These are phyloP conservation scores for Gonapodya sp. DNA, from an alignment of 192 early-diverging fungal species.

Conservation along the genomic window DNA sequence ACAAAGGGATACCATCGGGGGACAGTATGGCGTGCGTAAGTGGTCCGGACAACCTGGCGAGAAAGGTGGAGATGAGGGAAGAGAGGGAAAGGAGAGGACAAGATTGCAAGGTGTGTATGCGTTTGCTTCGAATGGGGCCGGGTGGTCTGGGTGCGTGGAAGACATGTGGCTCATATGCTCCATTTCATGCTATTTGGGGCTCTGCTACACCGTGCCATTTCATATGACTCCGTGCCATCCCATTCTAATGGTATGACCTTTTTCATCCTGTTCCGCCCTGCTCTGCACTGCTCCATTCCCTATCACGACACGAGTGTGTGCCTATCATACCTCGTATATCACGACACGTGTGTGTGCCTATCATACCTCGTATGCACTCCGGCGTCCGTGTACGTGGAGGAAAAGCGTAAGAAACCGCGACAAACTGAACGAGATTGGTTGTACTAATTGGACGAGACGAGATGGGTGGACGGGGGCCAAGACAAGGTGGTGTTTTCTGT, in stretches of 20 bases:
- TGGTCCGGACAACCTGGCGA: background rate
- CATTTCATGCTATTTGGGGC: background rate
- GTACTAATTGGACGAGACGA: background rate
- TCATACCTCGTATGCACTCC: background rate
- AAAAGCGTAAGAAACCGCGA: background rate
- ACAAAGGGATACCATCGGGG: background rate
- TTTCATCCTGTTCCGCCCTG: background rate
- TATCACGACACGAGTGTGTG: background rate
- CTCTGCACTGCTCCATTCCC: background rate
- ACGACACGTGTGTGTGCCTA: background rate
- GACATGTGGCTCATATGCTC: background rate
- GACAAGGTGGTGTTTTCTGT: constrained; percentile 4
- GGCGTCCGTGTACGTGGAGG: background rate
- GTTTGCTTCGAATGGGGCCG: background rate
- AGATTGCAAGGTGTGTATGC: background rate
- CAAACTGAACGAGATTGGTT: background rate
- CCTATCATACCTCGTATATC: background rate
- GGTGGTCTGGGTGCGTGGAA: background rate
- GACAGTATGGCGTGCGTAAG: background rate
- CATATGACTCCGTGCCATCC: background rate
- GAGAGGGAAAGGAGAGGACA: background rate
- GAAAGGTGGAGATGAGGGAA: background rate
- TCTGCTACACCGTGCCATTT: background rate
- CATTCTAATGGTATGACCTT: too few relatives aligned
- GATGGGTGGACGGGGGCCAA: background rate